Base-by-base conservation (phyloP, 768 basidiomycete species). In the Serendipita indica region DNA sequence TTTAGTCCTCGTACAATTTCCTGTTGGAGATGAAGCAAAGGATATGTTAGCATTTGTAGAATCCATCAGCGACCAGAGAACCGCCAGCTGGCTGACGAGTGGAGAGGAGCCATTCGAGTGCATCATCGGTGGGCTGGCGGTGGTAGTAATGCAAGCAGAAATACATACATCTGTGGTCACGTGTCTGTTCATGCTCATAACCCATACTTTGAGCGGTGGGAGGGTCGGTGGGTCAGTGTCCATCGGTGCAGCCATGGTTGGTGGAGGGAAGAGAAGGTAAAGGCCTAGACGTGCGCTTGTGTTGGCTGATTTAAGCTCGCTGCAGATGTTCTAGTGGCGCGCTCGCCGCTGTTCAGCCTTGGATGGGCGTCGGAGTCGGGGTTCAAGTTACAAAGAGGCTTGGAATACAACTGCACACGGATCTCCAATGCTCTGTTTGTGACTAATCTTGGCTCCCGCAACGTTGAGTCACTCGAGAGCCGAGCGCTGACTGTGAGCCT, bases 111-210 rank as follows among this genome's bases (percentile, higher is more conserved):
- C 41, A 43, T 43, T n/a, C 41, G 6, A 43, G 35, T 18, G 18
- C 41, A 43, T 43, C n/a, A 7, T 43, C 41, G 18, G 27, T 43
- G 7, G 5, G 27, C 37, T 13, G 18, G 18, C 13, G 18, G 41
- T 7, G 41, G 27, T 18, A 25, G 41, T 7, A 25, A 43, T n/a
- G 25, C 20, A 10, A 54, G 49, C 20, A 14, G 14, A 46, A 20
- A 27, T 20, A 54, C 49, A 16, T 33, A 54, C 49, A 18, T 54
- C 49, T 4, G 49, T 54, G 22, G 49, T 22, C 4, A 54, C 49
- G 30, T 54, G 49, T 54, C 49, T 54, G 22, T 54, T 54, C 49
- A 54, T 54, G 30, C 49, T 54, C 49, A 54, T 54, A 20, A 54
- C 49, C 49, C 49, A 54, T 54, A 54, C 49, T 54, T 54, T 54